Evolutionary conservation across 306 rosid genomes (phyloP).

Genomic region (Cyamopsis tetragonoloba): DNA sequence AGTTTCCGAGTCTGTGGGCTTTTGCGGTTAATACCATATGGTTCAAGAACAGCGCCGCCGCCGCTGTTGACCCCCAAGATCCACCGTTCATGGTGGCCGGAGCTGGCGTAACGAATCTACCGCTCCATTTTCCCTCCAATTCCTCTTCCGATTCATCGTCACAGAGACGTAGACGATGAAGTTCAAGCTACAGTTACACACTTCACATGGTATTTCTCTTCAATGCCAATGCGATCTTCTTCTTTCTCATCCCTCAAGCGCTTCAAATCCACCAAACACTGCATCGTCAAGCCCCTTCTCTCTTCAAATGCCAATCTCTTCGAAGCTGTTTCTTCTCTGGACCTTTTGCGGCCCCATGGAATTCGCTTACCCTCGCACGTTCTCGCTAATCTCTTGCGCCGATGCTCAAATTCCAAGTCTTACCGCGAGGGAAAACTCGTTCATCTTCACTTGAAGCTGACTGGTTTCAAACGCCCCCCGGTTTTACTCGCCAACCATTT

Average conservation of each 20-base stretch:
- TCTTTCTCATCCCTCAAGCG: conserved; percentile 28
- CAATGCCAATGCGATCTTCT: conserved; percentile 60
- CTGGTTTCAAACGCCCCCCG: conserved; percentile 64
- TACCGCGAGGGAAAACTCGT: conserved; percentile 54
- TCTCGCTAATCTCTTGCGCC: conserved; percentile 56
- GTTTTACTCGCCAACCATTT: conserved; percentile 66
- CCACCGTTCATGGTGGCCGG: conserved; percentile 37
- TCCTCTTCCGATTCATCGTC: neutral
- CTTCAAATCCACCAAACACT: conserved; percentile 35
- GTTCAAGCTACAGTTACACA: neutral
- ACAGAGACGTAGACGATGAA: conserved; percentile 27
- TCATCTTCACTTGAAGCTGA: conserved; percentile 67
- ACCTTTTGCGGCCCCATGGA: conserved; percentile 50
- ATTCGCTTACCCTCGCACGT: conserved; percentile 61
- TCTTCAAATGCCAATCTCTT: conserved; percentile 43
- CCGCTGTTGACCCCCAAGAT: neutral
- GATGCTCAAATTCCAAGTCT: conserved; percentile 46
- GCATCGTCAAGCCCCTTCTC: conserved; percentile 56
- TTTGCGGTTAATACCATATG: neutral
- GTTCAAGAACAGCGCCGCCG: neutral
- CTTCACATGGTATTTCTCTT: conserved; percentile 30
- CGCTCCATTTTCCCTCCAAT: neutral
- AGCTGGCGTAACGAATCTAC: neutral
- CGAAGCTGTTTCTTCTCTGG: conserved; percentile 66
- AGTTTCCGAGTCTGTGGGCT: too few species aligned